phyloP scores from a whole-genome alignment of 345 rosid species.

The Eucalyptus shirleyi region DNA sequence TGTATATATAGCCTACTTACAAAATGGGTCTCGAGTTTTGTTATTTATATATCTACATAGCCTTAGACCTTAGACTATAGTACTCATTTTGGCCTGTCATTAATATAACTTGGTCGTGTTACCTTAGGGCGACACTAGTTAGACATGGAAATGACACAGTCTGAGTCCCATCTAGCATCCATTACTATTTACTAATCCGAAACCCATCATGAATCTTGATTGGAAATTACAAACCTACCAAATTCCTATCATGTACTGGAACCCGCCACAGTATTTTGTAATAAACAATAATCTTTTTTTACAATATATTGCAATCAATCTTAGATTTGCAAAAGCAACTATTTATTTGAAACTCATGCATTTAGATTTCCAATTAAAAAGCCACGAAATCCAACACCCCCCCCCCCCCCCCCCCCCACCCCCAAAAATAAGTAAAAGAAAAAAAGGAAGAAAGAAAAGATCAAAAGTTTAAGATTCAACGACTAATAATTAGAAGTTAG shows the following conservation, averaged over 20 bases:
- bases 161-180: background rate
- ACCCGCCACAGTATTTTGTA: background rate
- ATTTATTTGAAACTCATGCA: background rate
- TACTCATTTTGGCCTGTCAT: background rate
- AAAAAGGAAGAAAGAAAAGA: background rate
- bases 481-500: background rate
- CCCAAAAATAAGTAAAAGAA: too few species aligned
- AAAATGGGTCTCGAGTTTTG: background rate
- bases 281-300: background rate
- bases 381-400: background rate
- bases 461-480: background rate
- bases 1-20: too few species aligned
- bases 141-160: background rate
- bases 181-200: background rate
- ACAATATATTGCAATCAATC: background rate
- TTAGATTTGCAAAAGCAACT: background rate
- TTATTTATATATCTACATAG: background rate
- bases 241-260: background rate
- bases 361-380: background rate
- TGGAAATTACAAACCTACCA: background rate
- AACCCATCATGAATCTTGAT: background rate
- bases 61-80: background rate
- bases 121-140: rapidly evolving
- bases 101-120: background rate
- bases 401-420: too few species aligned